A percentile compares a stretch with the other conserved stretches of the same genome.
Evolutionary conservation across 805 yeast genomes (phyloP).

Genomic region (Candida pini): DNA sequence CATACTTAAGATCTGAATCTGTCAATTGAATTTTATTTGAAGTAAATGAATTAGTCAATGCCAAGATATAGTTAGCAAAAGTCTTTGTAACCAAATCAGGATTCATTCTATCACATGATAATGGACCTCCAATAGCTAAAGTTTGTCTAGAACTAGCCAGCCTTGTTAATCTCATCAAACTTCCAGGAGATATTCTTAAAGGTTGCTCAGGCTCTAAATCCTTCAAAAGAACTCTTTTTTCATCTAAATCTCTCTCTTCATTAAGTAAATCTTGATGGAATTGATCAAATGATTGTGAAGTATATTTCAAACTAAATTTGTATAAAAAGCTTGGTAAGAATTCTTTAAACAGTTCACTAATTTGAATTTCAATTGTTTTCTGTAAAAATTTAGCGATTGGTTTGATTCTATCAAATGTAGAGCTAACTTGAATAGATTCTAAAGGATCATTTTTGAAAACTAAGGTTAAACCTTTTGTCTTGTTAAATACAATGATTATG

Average conservation of each 20-base stretch:
- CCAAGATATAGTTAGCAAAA: constrained; percentile 25
- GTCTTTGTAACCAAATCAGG: constrained; percentile 29
- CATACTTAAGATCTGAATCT: constrained; percentile 22
- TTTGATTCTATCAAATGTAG: constrained; percentile 81
- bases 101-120: constrained; percentile 30
- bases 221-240: constrained; percentile 38
- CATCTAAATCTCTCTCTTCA: constrained; percentile 26
- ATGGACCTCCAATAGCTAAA: constrained; percentile 49
- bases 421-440: constrained; percentile 73
- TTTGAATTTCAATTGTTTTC: constrained; percentile 74
- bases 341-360: constrained; percentile 75
- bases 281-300: constrained; percentile 33
- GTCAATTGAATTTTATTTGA: constrained; percentile 30
- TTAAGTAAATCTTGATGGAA: constrained; percentile 30
- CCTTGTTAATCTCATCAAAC: constrained; percentile 60
- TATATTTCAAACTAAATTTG: constrained; percentile 65
- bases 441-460: constrained; percentile 88
- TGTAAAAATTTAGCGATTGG: constrained; percentile 81
- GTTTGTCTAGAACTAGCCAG: constrained; percentile 76
- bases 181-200: constrained; percentile 55
- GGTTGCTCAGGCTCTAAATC: constrained; percentile 53
- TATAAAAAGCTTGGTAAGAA: constrained; percentile 78
- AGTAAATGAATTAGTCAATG: constrained; percentile 21
- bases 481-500: constrained; percentile 76
- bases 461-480: constrained; percentile 75